Conservation (phyloP, 192 early-diverging fungal genomes). For the Glomus cerebriforme region DNA sequence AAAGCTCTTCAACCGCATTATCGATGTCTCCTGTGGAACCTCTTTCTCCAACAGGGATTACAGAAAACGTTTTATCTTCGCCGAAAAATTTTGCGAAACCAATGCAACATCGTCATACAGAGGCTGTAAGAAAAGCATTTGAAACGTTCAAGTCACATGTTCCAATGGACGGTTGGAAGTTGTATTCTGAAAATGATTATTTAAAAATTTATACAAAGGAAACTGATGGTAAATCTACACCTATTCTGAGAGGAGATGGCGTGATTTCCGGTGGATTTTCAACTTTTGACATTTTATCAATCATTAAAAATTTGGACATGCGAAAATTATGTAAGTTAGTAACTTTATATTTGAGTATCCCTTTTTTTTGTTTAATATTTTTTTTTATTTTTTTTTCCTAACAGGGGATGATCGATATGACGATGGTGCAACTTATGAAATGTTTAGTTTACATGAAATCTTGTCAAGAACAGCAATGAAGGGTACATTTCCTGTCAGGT, state of each 20-base stretch:
- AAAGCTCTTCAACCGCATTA: no score
- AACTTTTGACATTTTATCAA: constrained; percentile 56
- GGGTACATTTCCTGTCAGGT: constrained; percentile 39
- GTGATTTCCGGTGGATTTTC: constrained; percentile 53
- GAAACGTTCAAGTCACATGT: constrained; percentile 48
- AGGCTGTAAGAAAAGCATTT: constrained; percentile 45
- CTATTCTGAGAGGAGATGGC: constrained; percentile 53
- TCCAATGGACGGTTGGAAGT: constrained; percentile 50
- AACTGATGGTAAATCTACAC: constrained; percentile 41
- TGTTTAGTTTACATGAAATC: constrained; percentile 56
- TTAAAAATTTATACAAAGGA: constrained; percentile 53
- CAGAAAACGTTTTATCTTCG: background rate
- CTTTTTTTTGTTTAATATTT: background rate
- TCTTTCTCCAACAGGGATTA: background rate
- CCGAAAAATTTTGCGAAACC: background rate
- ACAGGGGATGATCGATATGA: constrained; percentile 49
- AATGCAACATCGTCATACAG: constrained; percentile 42
- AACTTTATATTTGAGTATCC: background rate
- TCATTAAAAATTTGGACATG: constrained; percentile 50
- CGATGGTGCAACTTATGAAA: constrained; percentile 48
- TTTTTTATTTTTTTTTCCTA: background rate
- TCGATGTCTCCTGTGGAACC: background rate
- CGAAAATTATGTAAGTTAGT: constrained; percentile 45
- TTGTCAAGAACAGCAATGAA: constrained; percentile 45
- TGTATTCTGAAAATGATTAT: constrained; percentile 42